phyloP scores from a whole-genome alignment of 2,329 filamentous ascomycete species.

The Leptographium wingfieldii region DNA sequence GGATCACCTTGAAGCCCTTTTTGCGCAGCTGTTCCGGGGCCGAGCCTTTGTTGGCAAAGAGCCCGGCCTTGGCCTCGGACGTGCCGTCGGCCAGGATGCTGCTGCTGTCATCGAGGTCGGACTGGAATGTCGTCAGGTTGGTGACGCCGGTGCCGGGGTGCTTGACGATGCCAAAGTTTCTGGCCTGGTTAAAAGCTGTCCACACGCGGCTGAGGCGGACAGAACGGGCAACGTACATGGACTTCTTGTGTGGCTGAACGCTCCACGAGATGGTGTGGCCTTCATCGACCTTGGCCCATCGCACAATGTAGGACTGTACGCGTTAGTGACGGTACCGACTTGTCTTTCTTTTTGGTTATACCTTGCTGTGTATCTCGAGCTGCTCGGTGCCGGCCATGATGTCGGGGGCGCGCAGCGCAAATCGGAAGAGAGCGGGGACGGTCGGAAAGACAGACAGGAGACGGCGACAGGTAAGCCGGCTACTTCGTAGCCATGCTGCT shows the following conservation, averaged over 20 bases:
- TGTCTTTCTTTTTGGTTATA: conserved; percentile 20
- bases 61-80: conserved; percentile 29
- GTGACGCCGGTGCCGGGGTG: conserved; percentile 65
- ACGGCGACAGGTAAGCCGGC: neutral
- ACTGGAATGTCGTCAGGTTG: conserved; percentile 29
- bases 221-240: conserved; percentile 44
- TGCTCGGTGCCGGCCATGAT: conserved; percentile 89
- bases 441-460: conserved; percentile 28
- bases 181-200: conserved; percentile 17
- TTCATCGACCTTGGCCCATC: conserved; percentile 87
- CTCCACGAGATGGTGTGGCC: conserved; percentile 95
- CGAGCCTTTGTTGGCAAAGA: conserved; percentile 39
- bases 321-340: neutral
- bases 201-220: no score
- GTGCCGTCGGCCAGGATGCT: conserved; percentile 24
- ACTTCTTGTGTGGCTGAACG: conserved; percentile 95
- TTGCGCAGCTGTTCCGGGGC: conserved; percentile 51
- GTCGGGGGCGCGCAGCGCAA: neutral
- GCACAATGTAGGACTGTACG: conserved; percentile 82
- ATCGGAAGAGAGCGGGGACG: neutral
- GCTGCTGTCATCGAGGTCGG: conserved; percentile 27
- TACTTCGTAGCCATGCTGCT: neutral
- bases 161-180: conserved; percentile 95
- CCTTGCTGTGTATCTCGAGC: conserved; percentile 95
- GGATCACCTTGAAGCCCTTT: conserved; percentile 57